phyloP scores from a whole-genome alignment of 306 rosid genomes.

The Prinsepia uniflora region DNA sequence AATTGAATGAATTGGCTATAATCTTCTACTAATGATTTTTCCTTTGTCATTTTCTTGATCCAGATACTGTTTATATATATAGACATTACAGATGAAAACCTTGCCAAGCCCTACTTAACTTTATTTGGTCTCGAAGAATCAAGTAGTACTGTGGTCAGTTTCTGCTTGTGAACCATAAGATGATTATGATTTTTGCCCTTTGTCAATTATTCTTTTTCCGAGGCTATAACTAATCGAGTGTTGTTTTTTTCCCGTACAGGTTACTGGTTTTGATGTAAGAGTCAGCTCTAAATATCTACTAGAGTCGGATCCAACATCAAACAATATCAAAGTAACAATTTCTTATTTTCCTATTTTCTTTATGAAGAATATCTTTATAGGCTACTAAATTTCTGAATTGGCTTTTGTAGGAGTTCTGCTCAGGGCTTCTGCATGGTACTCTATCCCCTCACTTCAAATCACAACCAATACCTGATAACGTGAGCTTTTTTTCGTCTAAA shows the following conservation, averaged over 20 bases:
- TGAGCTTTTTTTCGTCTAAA: conserved; percentile 33
- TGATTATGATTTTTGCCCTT: neutral
- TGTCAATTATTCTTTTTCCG: neutral
- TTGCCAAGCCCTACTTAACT: conserved; percentile 84
- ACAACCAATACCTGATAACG: conserved; percentile 79
- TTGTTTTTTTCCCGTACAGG: conserved; percentile 39
- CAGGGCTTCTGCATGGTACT: conserved; percentile 58
- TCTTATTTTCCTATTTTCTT: conserved; percentile 14
- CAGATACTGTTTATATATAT: conserved; percentile 71
- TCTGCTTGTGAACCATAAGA: conserved; percentile 12
- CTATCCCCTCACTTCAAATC: conserved; percentile 71
- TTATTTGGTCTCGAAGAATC: conserved; percentile 89
- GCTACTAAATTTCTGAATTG: conserved; percentile 28
- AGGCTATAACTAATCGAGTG: conserved; percentile 20
- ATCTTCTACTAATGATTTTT: neutral
- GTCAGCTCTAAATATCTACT: conserved; percentile 74
- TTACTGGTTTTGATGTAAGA: conserved; percentile 70
- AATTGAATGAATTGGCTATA: conserved; percentile 18
- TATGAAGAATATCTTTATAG: conserved; percentile 2
- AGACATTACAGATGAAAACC: conserved; percentile 74
- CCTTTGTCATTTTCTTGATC: conserved; percentile 30
- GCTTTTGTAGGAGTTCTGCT: conserved; percentile 66
- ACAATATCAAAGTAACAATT: conserved; percentile 64
- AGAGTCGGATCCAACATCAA: conserved; percentile 55
- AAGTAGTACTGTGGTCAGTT: conserved; percentile 65